Percentiles rank a stretch among this genome's conserved stretches.
Conservation (phyloP, 768 basidiomycete genomes). For the Melanogaster broomeanus region DNA sequence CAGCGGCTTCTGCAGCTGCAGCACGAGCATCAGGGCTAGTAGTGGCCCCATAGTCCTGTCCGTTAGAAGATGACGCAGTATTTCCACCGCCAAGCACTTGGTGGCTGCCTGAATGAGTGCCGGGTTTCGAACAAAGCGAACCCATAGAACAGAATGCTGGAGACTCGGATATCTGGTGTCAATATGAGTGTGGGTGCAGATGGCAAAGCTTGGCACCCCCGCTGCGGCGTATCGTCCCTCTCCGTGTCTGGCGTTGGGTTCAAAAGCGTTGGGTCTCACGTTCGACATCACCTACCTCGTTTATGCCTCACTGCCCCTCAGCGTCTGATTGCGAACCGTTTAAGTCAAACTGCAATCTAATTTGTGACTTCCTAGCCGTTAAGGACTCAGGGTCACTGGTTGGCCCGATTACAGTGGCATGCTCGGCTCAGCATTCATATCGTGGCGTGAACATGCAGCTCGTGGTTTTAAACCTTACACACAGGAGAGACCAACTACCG, state of each 20-base stretch:
- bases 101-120: slow-evolving; percentile 43
- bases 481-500: slow-evolving; percentile 3
- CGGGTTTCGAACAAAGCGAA: slow-evolving; percentile 56
- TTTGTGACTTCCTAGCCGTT: background rate
- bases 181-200: background rate
- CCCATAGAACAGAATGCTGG: slow-evolving; percentile 43
- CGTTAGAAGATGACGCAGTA: slow-evolving; percentile 26
- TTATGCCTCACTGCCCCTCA: slow-evolving; percentile 15
- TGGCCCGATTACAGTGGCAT: background rate
- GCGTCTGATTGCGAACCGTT: background rate
- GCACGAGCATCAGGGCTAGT: slow-evolving; percentile 49
- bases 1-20: slow-evolving; percentile 65
- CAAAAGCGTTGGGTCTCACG: slow-evolving; percentile 15
- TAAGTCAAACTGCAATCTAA: slow-evolving; percentile 1
- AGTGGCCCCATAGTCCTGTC: slow-evolving; percentile 26
- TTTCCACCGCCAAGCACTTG: slow-evolving; percentile 49
- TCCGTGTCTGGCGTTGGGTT: background rate
- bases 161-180: background rate
- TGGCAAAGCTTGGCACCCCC: background rate
- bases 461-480: background rate
- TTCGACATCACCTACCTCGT: slow-evolving; percentile 16
- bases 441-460: background rate
- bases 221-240: background rate
- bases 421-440: background rate
- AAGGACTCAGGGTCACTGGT: background rate